Evolutionary conservation across 2,329 filamentous ascomycete species (phyloP).

Genomic region (Hypoxylon sp.): DNA sequence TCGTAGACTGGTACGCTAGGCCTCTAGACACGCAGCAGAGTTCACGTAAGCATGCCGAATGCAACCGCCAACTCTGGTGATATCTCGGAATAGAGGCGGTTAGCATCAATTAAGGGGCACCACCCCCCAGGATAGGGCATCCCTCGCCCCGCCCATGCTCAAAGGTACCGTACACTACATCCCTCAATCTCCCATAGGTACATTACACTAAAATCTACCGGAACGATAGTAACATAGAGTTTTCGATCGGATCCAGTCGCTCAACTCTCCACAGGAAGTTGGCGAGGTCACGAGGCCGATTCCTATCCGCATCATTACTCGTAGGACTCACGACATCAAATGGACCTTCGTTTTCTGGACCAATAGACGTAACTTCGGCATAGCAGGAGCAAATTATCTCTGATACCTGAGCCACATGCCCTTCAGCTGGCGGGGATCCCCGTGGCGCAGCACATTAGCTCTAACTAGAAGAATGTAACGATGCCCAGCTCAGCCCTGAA

Average conservation of each 20-base stretch:
- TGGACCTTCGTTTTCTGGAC: background rate
- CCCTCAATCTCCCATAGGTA: background rate
- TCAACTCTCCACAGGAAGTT: background rate
- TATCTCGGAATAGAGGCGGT: slow-evolving; percentile 3
- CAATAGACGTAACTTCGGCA: slow-evolving; percentile 7
- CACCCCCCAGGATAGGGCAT: background rate
- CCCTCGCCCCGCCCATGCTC: background rate
- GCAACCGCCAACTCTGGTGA: background rate
- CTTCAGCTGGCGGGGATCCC: slow-evolving; percentile 27
- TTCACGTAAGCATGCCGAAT: background rate
- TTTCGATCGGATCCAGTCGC: too few species aligned
- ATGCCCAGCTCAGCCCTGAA: background rate
- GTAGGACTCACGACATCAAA: background rate
- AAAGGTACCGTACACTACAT: background rate
- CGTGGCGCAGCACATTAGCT: slow-evolving; percentile 18
- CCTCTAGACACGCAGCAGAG: background rate
- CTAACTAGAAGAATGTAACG: slow-evolving; percentile 2
- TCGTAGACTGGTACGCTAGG: background rate
- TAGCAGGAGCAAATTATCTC: background rate
- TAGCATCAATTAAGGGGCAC: background rate
- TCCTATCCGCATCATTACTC: slow-evolving; percentile 3
- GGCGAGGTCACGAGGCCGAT: slow-evolving; percentile 1
- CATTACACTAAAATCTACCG: too few species aligned
- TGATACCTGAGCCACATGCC: slow-evolving; percentile 17
- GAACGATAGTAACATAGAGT: too few species aligned